A percentile compares a stretch with the other conserved stretches of the same genome.
Evolutionary conservation across 2,329 filamentous ascomycete genomes (phyloP).

Genomic region (Apiospora arundinis): DNA sequence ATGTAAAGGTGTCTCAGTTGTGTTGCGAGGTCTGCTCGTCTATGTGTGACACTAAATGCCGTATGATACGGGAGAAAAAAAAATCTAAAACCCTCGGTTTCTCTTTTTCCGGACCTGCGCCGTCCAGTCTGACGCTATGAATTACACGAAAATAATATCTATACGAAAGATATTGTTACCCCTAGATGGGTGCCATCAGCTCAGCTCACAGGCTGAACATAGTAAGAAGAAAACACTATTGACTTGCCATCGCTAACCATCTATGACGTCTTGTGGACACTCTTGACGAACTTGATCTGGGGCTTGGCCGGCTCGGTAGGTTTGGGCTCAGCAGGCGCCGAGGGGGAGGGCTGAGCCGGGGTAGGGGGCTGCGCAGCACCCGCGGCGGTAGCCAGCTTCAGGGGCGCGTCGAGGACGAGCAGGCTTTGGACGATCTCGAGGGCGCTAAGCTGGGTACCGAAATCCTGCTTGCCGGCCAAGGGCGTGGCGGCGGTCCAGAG

Average conservation of each 20-base stretch:
- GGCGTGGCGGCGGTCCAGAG: constrained; percentile 38
- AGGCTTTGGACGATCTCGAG: constrained; percentile 42
- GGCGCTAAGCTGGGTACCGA: constrained; percentile 44
- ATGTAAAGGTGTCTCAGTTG: background rate
- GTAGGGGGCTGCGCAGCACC: background rate
- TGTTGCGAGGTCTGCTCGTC: background rate
- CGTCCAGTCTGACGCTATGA: background rate
- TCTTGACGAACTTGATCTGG: background rate
- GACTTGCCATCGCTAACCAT: background rate
- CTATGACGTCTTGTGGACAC: constrained; percentile 1
- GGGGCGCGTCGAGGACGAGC: constrained; percentile 26
- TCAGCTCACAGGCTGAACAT: too few relatives aligned
- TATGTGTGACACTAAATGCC: background rate
- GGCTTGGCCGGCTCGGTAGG: background rate
- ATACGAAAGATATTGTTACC: background rate
- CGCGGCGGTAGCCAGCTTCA: background rate
- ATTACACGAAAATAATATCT: constrained; percentile 3
- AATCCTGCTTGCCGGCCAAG: constrained; percentile 43
- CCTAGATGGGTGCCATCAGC: background rate
- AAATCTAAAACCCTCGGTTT: background rate
- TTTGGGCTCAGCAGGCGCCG: background rate
- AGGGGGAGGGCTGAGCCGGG: background rate
- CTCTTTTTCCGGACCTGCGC: constrained; percentile 4
- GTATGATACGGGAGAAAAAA: background rate
- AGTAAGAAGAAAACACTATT: background rate